A percentile compares a stretch with the other conserved stretches of the same genome.
phyloP scores from a whole-genome alignment of 495 filamentous ascomycete species.

The Lasiosphaeria miniovina region DNA sequence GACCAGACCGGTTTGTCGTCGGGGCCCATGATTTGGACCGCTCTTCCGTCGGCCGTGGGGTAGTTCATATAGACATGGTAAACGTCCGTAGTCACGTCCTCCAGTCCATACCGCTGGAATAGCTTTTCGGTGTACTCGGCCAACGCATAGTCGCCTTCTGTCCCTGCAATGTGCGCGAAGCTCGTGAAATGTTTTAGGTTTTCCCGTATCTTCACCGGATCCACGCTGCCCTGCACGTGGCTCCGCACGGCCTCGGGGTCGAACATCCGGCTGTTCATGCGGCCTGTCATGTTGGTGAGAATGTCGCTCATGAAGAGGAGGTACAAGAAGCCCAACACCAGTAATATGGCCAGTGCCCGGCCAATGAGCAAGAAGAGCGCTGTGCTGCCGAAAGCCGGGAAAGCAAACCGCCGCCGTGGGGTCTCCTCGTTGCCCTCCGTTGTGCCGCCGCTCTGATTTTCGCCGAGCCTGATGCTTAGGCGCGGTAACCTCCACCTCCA shows the following conservation, averaged over 20 bases:
- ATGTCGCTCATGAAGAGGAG: conserved; percentile 79
- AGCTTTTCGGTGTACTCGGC: conserved; percentile 75
- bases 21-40: conserved; percentile 68
- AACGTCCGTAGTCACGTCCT: conserved; percentile 66
- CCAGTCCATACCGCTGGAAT: conserved; percentile 67
- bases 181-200: conserved; percentile 68
- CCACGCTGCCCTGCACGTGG: conserved; percentile 66
- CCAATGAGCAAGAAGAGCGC: conserved; percentile 49
- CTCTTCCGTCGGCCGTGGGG: conserved; percentile 69
- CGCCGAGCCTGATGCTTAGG: conserved; percentile 36
- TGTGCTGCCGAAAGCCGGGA: conserved; percentile 30
- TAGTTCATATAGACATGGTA: conserved; percentile 93
- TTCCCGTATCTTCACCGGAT: conserved; percentile 63
- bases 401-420: conserved; percentile 17
- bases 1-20: conserved; percentile 72
- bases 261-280: conserved; percentile 51
- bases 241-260: conserved; percentile 66
- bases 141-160: conserved; percentile 79
- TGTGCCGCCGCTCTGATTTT: conserved; percentile 1
- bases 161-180: conserved; percentile 86
- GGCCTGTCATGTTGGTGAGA: conserved; percentile 58
- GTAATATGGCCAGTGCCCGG: conserved; percentile 67
- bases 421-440: conserved; percentile 16
- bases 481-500: conserved; percentile 49
- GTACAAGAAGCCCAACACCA: conserved; percentile 75